Evolutionary conservation across 2,329 filamentous ascomycete genomes (phyloP), one percentile per base, ranked within the genome.

Genomic region (Botrytis aclada): DNA sequence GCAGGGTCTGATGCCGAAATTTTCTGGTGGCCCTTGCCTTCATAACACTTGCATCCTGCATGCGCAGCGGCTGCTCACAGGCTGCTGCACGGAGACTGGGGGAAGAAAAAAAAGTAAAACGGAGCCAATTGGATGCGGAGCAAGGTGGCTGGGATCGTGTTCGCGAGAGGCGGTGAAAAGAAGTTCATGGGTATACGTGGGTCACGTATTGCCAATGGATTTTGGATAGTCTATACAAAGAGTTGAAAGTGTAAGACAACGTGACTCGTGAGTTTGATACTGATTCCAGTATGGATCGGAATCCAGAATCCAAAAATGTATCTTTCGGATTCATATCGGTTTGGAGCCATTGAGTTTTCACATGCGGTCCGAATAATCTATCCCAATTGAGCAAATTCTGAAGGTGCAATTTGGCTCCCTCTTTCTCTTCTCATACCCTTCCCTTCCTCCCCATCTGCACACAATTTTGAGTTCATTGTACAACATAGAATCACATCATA

Each of bases 171-270:
- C 62, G 70, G 70, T 71, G 70, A 71, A 62, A 34, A 14, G 25
- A 41, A 69, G 41, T 29, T 29, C 51, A 32, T 56, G 51, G 51
- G 51, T 56, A 79, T 79, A 80, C 79, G 79, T 80, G 79, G 79
- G 77, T 78, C 78, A 76, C 76, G 76, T 79, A 78, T 78, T 78
- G 76, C 79, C 79, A 80, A 80, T 80, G 77, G 71, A 73, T 77
- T 75, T 9, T 29, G 51, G 6, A 56, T 56, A 56, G 51, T 56
- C n/a, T 32, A 29, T 29, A 56, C n/a, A 56, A 56, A 56, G 51
- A 56, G 32, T 56, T 29, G 51, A 32, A 41, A 18, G 60, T 47
- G 62, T 47, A 34, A 65, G 62, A 65, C 62, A 65, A 65, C 62
- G 62, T 65, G 62, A 65, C 62, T 65, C 62, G 62, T 45, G 41